These are phyloP conservation scores for Melastoma malabathricum DNA, from an alignment of 345 rosid genomes.

Conservation along the genomic window DNA sequence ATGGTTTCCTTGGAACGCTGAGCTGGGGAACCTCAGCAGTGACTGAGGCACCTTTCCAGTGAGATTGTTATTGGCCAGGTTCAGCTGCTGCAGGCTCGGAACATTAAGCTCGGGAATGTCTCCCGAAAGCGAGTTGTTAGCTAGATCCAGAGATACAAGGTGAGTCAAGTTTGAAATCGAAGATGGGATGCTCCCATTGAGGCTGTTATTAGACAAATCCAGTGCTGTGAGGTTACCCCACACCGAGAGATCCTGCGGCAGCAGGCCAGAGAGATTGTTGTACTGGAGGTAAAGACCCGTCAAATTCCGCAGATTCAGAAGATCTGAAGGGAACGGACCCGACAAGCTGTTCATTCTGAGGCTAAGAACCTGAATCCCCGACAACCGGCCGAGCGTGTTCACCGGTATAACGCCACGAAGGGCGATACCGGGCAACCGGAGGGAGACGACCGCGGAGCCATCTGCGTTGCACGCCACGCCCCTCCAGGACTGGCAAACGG, in stretches of 20 bases:
- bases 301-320: constrained; percentile 37
- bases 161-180: constrained; percentile 36
- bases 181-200: constrained; percentile 45
- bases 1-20: constrained; percentile 49
- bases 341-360: constrained; percentile 65
- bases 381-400: constrained; percentile 43
- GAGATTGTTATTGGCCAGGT: constrained; percentile 57
- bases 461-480: constrained; percentile 55
- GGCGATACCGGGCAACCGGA: constrained; percentile 50
- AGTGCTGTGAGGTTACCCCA: constrained; percentile 46
- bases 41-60: constrained; percentile 51
- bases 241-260: constrained; percentile 50
- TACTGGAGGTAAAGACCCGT: constrained; percentile 49
- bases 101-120: constrained; percentile 42
- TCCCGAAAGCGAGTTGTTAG: constrained; percentile 64
- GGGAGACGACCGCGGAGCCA: constrained; percentile 36
- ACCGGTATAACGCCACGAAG: constrained; percentile 39
- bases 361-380: constrained; percentile 41
- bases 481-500: constrained; percentile 55
- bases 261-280: constrained; percentile 49
- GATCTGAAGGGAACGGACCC: constrained; percentile 52
- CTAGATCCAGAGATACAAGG: constrained; percentile 43
- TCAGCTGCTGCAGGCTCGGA: constrained; percentile 41
- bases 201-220: constrained; percentile 51
- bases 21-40: constrained; percentile 53